Evolutionary conservation across 2,329 filamentous ascomycete species (phyloP), one percentile per base, ranked within the genome.

Genomic region (Fusarium heterosporum): DNA sequence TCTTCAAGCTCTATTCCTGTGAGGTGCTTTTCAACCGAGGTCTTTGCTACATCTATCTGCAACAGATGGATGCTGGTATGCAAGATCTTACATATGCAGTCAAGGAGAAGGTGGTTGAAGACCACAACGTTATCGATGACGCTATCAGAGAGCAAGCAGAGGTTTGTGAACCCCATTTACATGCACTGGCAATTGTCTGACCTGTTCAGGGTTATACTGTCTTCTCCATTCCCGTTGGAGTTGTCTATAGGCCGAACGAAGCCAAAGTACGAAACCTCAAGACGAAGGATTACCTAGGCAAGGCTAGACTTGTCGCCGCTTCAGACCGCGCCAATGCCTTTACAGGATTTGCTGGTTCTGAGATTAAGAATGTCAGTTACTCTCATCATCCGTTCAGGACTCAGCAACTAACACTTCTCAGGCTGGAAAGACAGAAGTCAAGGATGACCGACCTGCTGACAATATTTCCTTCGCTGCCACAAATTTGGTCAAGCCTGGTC

Each of bases 181-280:
- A 14, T 19, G 2, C 32, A 22, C 5, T 14, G 8, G 9, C 4
- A 16, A 17, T 54, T 28, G 22, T 47, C 73, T 82, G 61, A 81
- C 66, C 55, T 39, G 14, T 55, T 34, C 64, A 97, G 92, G 96
- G 95, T 45, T 99, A 99, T 76, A 98, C 96, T 1, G 96, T 99
- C 40, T 99, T 99, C 81, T 98, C 94, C 0, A 98, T 98, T 52
- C 96, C 96, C 1, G 94, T 98, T 13, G 96, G 96, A 25, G 92
- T 97, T 30, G 87, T 99, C 16, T 99, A 98, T 79, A 86, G 96
- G 59, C 96, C 96, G 22, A 98, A 97, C 76, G 94, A 97, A 74
- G 94, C 96, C 66, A 99, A 99, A 80, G 96, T 99, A 70, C 96
- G 96, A 80, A 99, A 99, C 75, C 83, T 99, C 73, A 97, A 97